A percentile compares a stretch with the other conserved stretches of the same genome.
Evolutionary conservation across 2,329 filamentous ascomycete genomes (phyloP).

Genomic region (Alternaria sp.): DNA sequence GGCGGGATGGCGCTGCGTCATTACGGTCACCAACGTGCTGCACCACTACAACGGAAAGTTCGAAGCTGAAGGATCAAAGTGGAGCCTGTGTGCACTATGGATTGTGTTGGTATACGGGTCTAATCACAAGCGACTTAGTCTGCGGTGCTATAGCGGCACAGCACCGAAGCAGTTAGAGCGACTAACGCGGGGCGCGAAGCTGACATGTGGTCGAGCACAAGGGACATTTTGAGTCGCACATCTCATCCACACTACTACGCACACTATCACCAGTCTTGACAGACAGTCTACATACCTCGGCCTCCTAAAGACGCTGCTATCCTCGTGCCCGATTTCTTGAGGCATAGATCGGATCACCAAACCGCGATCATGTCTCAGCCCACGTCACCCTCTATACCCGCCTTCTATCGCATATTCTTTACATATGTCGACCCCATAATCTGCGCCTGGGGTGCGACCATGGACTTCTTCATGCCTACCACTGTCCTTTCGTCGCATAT

Average conservation of each 20-base stretch:
- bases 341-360: neutral
- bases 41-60: neutral
- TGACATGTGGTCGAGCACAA: neutral
- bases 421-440: constrained; percentile 39
- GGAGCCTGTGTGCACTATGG: neutral
- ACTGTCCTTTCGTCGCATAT: constrained; percentile 34
- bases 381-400: constrained; percentile 12
- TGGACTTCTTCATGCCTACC: constrained; percentile 36
- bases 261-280: neutral
- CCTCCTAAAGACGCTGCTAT: neutral
- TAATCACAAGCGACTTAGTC: constrained; percentile 4
- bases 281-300: neutral
- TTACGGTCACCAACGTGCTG: neutral
- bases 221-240: neutral
- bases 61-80: constrained; percentile 1
- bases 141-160: neutral
- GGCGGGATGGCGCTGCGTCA: neutral
- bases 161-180: neutral
- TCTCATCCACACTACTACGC: neutral
- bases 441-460: constrained; percentile 37
- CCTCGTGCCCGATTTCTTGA: neutral
- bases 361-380: constrained; percentile 2
- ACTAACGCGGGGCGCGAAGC: neutral
- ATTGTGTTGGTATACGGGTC: neutral
- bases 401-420: constrained; percentile 40